Base-by-base conservation (phyloP, 495 filamentous ascomycete genomes). In the Neurospora sp. region DNA sequence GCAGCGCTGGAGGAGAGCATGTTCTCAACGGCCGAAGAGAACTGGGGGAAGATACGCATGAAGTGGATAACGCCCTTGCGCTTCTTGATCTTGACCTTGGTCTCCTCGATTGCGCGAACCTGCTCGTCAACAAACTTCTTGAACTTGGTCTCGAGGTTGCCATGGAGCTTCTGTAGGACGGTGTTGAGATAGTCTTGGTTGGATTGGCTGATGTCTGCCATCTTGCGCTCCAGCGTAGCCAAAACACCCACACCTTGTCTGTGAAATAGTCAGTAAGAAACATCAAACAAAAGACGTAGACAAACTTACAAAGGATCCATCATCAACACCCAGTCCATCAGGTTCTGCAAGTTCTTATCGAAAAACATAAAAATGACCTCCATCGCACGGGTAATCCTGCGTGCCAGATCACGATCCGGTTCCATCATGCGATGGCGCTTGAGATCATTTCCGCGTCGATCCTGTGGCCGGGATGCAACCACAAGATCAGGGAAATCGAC, bases 21-120 rank as follows among this genome's bases (percentile, higher is more conserved):
- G 79, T 89, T 94, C 81, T 97, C 94, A 6, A 97, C 86, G 2
- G 92, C 90, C 3, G 87, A 80, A 16, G 89, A 90, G 82, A 97
- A 97, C 74, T 92, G 86, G 0, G 95, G 95, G 84, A 98, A 98
- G 45, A 93, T 91, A 68, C 93, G 90, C 83, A 98, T 94, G 80
- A 98, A 98, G 9, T 88, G 89, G 76, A 97, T 97, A 74, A 98
- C 93, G 16, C 95, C 95, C 82, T 96, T 97, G 73, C 95, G 90
- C 85, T 98, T 98, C 84, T 97, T 98, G 82, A 97, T 92, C 82
- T 97, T 97, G 76, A 98, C 95, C 81, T 97, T 98, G n/a, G 94
- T 98, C 71, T 98, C 95, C 81, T 98, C 95, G 74, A 98, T 97
- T 38, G 93, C 94, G 37, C 92, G 92, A 59, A 98, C 90, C 76